Percentiles rank a stretch among this genome's conserved stretches.
These are phyloP conservation scores for Diaporthe aspalathi DNA, from an alignment of 2,329 filamentous ascomycete genomes.

Conservation along the genomic window DNA sequence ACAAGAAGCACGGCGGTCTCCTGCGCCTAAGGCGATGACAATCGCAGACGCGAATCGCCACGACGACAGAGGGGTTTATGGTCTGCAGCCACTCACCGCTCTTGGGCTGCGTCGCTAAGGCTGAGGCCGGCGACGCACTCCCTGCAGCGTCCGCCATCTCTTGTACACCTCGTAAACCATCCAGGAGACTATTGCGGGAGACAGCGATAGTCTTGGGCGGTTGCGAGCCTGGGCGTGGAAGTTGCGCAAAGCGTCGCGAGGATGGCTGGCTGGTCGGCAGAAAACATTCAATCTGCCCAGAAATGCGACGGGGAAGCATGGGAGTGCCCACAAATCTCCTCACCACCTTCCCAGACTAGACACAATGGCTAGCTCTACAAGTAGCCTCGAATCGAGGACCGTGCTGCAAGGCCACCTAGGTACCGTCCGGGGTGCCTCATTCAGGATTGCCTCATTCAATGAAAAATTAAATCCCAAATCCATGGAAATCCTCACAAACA, in stretches of 20 bases:
- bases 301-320: constrained; percentile 25
- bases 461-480: neutral
- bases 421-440: neutral
- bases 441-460: neutral
- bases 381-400: neutral
- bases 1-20: neutral
- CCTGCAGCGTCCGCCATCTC: constrained; percentile 40
- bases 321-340: constrained; percentile 28
- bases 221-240: neutral
- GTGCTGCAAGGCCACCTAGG: neutral
- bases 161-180: constrained; percentile 34
- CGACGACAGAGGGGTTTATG: neutral
- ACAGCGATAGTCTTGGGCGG: neutral
- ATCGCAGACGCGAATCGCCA: constrained; percentile 9
- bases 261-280: constrained; percentile 33
- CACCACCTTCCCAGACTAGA: constrained; percentile 33
- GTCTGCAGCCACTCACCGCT: constrained; percentile 34
- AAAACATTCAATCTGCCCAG: constrained; percentile 34
- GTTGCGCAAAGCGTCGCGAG: constrained; percentile 29
- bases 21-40: neutral
- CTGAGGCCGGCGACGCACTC: constrained; percentile 40
- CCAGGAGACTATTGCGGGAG: constrained; percentile 22
- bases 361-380: neutral
- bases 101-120: constrained; percentile 38
- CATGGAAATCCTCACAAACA: too few species aligned